Percentiles rank a stretch among this genome's conserved stretches.
Conservation (phyloP, 345 rosid species). For the Dipteronia sinensis region DNA sequence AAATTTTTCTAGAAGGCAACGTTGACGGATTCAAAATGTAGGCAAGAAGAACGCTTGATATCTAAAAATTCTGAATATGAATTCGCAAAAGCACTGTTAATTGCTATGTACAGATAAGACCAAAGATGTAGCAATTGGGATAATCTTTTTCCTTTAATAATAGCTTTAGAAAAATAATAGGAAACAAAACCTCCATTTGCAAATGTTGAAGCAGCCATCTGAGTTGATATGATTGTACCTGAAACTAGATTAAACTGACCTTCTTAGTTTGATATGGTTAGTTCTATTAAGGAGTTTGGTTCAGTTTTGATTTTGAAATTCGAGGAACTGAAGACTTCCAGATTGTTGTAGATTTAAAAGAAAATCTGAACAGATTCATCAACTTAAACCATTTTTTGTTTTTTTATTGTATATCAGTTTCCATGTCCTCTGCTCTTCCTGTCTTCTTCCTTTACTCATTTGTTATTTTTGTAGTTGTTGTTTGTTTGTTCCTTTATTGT, state of each 20-base stretch:
- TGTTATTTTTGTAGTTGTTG: neutral
- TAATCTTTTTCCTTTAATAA: neutral
- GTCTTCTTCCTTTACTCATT: neutral
- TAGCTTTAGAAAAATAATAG: neutral
- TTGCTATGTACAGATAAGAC: neutral
- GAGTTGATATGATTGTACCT: neutral
- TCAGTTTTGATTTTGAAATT: neutral
- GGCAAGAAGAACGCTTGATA: neutral
- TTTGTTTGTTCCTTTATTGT: conserved; percentile 9
- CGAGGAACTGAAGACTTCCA: neutral
- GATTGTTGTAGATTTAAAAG: neutral
- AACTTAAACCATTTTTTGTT: neutral
- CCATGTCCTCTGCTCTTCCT: neutral
- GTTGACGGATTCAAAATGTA: neutral
- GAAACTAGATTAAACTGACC: neutral
- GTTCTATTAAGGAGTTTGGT: neutral
- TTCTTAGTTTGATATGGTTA: neutral
- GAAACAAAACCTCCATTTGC: neutral
- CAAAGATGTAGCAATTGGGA: neutral
- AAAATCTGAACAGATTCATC: neutral
- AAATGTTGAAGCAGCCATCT: neutral
- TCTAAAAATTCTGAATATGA: neutral
- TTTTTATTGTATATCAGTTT: neutral
- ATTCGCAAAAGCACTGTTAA: neutral
- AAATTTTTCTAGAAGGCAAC: neutral